These are phyloP conservation scores for Warburgia ugandensis DNA, from an alignment of 164 flowering plant species.

Conservation along the genomic window DNA sequence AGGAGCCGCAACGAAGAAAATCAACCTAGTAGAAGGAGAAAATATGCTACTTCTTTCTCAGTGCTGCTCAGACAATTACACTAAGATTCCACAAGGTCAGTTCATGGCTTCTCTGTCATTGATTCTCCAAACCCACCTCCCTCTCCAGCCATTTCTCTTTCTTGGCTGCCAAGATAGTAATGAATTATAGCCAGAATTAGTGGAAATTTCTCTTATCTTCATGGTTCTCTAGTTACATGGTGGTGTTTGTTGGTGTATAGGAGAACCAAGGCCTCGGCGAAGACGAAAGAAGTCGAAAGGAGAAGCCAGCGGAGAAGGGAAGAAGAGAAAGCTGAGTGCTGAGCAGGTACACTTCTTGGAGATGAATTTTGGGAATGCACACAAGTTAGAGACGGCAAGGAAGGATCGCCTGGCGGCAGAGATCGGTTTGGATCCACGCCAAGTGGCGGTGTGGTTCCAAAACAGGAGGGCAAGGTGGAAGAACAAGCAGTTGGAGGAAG, in stretches of 20 bases:
- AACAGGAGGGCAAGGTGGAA: conserved; percentile 67
- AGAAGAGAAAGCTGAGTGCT: conserved; percentile 56
- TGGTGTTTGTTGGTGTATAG: too few relatives aligned
- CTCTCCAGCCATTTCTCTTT: background rate
- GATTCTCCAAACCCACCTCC: background rate
- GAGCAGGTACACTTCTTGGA: conserved; percentile 50
- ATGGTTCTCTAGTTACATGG: too few relatives aligned
- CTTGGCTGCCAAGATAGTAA: background rate
- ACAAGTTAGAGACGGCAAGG: conserved; percentile 55
- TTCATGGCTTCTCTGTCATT: background rate
- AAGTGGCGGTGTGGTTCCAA: conserved; percentile 79
- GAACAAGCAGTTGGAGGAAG: conserved; percentile 64
- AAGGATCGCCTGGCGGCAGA: conserved; percentile 54
- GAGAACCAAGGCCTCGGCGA: conserved; percentile 26
- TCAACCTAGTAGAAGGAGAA: conserved; percentile 10
- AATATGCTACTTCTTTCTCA: conserved; percentile 32
- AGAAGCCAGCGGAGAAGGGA: conserved; percentile 6
- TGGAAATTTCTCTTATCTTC: too few relatives aligned
- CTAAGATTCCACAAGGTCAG: conserved; percentile 7
- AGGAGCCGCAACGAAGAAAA: background rate
- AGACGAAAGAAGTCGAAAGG: conserved; percentile 36
- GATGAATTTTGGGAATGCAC: conserved; percentile 42
- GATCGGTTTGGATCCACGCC: conserved; percentile 62
- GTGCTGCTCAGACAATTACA: conserved; percentile 27
- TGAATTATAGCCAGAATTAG: too few relatives aligned